Conservation (phyloP, 2,329 filamentous ascomycete genomes). For the Dissoconium aciculare region DNA sequence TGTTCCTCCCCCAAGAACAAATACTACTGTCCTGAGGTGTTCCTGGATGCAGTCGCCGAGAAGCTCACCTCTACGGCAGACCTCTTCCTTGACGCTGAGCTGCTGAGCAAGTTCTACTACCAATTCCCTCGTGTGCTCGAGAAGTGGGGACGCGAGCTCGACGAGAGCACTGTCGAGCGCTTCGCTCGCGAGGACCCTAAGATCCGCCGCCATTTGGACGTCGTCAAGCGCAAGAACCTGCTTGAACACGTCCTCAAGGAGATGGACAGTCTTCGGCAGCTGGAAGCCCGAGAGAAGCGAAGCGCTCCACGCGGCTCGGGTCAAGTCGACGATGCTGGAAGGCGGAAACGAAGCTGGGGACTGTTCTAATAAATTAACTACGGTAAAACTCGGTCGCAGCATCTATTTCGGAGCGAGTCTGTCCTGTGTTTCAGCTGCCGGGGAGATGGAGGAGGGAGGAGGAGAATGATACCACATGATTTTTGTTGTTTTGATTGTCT, state of each 20-base stretch:
- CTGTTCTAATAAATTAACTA: constrained; percentile 18
- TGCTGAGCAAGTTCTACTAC: constrained; percentile 94
- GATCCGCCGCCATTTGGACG: constrained; percentile 74
- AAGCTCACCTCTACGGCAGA: constrained; percentile 92
- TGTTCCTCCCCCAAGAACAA: constrained; percentile 75
- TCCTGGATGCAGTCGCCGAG: constrained; percentile 90
- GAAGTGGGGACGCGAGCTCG: constrained; percentile 55
- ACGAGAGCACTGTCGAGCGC: constrained; percentile 62
- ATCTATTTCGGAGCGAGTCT: too few species aligned
- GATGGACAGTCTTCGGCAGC: constrained; percentile 76
- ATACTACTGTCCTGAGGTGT: constrained; percentile 92
- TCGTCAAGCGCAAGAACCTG: constrained; percentile 81
- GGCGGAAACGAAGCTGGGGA: constrained; percentile 22
- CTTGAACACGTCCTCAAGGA: constrained; percentile 87
- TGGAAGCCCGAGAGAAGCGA: constrained; percentile 61
- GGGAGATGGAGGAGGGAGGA: too few species aligned
- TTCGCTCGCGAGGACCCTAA: constrained; percentile 91
- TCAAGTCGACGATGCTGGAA: constrained; percentile 17
- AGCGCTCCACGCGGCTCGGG: constrained; percentile 28
- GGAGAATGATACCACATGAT: constrained; percentile 11
- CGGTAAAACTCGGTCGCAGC: too few species aligned
- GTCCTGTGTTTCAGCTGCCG: too few species aligned
- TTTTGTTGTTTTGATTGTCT: background rate
- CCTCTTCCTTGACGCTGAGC: constrained; percentile 90
- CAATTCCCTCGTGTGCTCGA: constrained; percentile 88